Base-by-base conservation (phyloP, 768 basidiomycete species). In the Lyophyllum semitale region DNA sequence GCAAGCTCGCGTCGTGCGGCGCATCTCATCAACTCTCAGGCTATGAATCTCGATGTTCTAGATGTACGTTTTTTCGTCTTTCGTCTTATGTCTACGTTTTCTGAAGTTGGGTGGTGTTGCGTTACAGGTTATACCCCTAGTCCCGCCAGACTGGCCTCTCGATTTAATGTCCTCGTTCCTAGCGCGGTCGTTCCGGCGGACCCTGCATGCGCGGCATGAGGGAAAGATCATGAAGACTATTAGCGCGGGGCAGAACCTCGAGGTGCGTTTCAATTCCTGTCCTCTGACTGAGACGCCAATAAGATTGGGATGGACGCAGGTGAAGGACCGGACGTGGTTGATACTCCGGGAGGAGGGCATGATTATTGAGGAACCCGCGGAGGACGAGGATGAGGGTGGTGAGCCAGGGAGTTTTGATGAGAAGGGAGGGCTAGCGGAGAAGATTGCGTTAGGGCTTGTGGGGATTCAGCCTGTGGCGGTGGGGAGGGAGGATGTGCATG, bases 131-230 rank as follows among this genome's bases (percentile, higher is more conserved):
- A 76, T 92, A 55, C 70, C 84, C 44, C 66, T 84, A 32, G 75
- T 95, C 8, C 93, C 94, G 4, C 66, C 82, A 48, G 75, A 82
- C 25, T 96, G 94, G 93, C 83, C 93, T 1, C 72, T 95, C 13
- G 76, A 79, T 18, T 71, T 81, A 9, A 77, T 95, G 55, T 84
- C 91, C 0, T 83, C 87, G 4, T 95, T 96, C 76, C 75, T 96
- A 25, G 72, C 84, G 4, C 86, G 91, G 15, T 91, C 92, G 3
- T 82, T 94, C 55, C 82, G 92, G 22, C 79, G 90, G 59, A 83
- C 85, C 8, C 71, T 93, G 22, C 93, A 96, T 63, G 72, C 78
- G 12, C 71, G 74, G 20, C 84, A 87, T 43, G 89, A 94, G 67
- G 84, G 83, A 6, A 79, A 84, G 65, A 87, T 96, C 48, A 68